phyloP scores from a whole-genome alignment of 768 basidiomycete genomes.

The Mycena vitilis region DNA sequence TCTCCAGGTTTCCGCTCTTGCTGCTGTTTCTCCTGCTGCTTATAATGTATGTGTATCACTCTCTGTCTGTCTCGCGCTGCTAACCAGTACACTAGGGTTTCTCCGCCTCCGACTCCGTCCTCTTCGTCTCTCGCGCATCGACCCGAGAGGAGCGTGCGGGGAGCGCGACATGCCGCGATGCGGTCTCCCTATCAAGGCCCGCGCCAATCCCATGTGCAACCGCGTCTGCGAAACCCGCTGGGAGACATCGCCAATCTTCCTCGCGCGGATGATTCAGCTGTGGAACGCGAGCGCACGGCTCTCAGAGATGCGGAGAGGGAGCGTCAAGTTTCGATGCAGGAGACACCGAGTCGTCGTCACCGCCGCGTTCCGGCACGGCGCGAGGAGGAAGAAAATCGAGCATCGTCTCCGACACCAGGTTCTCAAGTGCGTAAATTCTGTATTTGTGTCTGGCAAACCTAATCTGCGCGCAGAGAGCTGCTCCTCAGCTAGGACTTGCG shows the following conservation, averaged over 20 bases:
- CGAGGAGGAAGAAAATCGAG: background rate
- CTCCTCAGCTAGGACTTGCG: background rate
- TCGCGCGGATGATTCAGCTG: background rate
- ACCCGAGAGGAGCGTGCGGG: background rate
- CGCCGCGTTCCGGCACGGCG: background rate
- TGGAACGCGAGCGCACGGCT: slow-evolving; percentile 23
- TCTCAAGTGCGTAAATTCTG: background rate
- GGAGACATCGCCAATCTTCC: slow-evolving; percentile 17
- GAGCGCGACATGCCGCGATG: slow-evolving; percentile 22
- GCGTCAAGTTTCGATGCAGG: slow-evolving; percentile 2
- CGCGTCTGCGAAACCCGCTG: background rate
- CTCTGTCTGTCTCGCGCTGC: too few relatives aligned
- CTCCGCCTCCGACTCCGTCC: background rate
- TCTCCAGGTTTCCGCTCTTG: too few relatives aligned
- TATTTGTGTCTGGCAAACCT: background rate
- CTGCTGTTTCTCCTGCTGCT: too few relatives aligned
- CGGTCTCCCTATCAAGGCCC: slow-evolving; percentile 5
- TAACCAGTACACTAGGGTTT: too few relatives aligned
- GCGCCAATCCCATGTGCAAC: background rate
- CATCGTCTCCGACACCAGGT: background rate
- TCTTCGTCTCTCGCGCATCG: background rate
- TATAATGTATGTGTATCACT: too few relatives aligned
- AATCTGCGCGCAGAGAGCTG: background rate
- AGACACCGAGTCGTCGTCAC: slow-evolving; percentile 1
- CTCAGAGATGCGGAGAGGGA: too few relatives aligned